phyloP scores from a whole-genome alignment of 2,329 filamentous ascomycete genomes.

The Trichocomaceae sp. region DNA sequence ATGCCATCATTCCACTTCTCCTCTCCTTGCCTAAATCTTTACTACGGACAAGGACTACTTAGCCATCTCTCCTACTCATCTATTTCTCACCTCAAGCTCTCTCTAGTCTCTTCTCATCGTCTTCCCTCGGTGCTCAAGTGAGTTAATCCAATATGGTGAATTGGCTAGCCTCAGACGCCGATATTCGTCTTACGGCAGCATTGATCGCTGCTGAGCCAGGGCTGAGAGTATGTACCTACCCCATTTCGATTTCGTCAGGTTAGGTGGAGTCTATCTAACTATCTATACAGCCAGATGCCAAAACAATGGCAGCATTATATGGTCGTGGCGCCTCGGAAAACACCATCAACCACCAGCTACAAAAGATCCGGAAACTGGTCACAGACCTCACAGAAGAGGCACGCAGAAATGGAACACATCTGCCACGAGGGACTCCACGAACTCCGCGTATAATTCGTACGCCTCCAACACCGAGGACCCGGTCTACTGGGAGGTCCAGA shows the following conservation, averaged over 20 bases:
- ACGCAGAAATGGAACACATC: slow-evolving; percentile 2
- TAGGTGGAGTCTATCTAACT: too few species aligned
- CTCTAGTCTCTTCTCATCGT: neutral
- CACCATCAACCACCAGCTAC: slow-evolving; percentile 43
- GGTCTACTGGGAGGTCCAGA: neutral
- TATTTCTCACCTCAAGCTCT: neutral
- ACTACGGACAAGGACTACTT: neutral
- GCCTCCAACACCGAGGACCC: neutral
- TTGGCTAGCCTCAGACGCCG: slow-evolving; percentile 23
- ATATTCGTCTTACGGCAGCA: slow-evolving; percentile 22
- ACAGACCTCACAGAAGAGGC: slow-evolving; percentile 27
- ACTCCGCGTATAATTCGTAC: neutral
- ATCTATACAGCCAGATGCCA: slow-evolving; percentile 39
- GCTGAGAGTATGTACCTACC: slow-evolving; percentile 21
- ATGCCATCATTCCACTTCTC: neutral
- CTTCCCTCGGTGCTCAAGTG: too few species aligned
- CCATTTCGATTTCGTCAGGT: too few species aligned
- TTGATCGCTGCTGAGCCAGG: slow-evolving; percentile 25
- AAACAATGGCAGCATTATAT: slow-evolving; percentile 39
- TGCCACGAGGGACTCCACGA: neutral
- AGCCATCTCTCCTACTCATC: neutral
- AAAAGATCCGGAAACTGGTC: slow-evolving; percentile 39
- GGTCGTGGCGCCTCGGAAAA: slow-evolving; percentile 44
- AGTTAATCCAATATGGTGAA: slow-evolving; percentile 26
- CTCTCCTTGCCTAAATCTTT: neutral